Conservation (phyloP, 176 grass and related monocot genomes). For the Musa schizocarpa region DNA sequence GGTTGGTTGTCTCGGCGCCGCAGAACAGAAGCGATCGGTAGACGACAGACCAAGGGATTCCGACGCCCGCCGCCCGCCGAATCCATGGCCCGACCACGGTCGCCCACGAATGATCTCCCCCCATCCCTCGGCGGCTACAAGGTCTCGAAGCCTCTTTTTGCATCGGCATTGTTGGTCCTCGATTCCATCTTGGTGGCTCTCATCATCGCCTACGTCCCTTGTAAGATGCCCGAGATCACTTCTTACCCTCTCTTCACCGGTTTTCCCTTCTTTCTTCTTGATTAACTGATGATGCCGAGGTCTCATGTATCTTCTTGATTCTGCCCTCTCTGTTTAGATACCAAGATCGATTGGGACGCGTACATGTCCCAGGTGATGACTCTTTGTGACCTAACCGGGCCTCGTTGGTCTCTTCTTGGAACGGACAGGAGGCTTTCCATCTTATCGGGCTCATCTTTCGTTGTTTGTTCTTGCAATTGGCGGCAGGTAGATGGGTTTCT, state of each 20-base stretch:
- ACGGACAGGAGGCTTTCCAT: background rate
- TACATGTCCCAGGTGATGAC: constrained; percentile 94
- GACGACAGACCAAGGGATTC: background rate
- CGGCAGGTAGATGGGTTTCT: constrained; percentile 66
- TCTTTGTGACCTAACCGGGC: background rate
- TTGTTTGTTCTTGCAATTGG: background rate
- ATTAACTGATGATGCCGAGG: background rate
- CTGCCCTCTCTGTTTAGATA: constrained; percentile 43
- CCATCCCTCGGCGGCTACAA: background rate
- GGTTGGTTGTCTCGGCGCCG: too few relatives aligned
- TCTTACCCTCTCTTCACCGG: background rate
- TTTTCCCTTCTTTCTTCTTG: background rate
- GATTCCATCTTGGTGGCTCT: constrained; percentile 67
- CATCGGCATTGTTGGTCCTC: constrained; percentile 47
- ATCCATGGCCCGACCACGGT: background rate
- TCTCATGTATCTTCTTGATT: background rate
- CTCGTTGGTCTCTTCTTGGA: background rate
- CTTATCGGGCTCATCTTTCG: background rate
- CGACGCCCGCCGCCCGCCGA: too few relatives aligned
- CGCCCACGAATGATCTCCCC: background rate
- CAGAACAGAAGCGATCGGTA: too few relatives aligned
- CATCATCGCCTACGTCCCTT: constrained; percentile 63
- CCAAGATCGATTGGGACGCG: constrained; percentile 95
- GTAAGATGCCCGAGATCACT: constrained; percentile 20
- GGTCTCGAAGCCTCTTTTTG: constrained; percentile 23